Evolutionary conservation across 1,284 basidiomycete species (phyloP), one percentile per base, ranked within the genome.

Genomic region (Boletus semigastroideus): DNA sequence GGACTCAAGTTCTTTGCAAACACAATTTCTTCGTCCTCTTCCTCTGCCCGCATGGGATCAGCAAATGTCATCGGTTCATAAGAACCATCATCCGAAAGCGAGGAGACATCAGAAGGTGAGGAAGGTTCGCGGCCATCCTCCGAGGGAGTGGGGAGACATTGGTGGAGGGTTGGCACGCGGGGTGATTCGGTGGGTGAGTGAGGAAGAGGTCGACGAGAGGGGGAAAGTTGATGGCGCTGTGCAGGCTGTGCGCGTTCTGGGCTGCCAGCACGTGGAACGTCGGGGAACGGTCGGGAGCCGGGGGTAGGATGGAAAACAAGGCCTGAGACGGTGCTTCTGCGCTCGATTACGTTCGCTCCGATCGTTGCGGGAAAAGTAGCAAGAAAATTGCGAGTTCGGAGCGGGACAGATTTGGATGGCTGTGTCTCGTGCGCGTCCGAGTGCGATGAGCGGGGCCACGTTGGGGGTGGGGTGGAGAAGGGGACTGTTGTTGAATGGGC

Each of bases 321-420:
- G 6, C 63, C 65, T 1, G 68, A 69, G n/a, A 69, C 60, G 2
- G 64, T 69, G 49, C 58, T 65, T 44, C 65, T 59, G 42, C 62
- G 61, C 16, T 64, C 67, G 39, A 58, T 63, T 12, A 49, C 42
- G 48, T 51, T 52, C 7, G 41, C 5, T 37, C 52, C 52, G 48
- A 53, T 47, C 17, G 22, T 34, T 3, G 31, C 50, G 30, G 56
- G 42, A 17, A 51, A 50, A 28, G 49, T 3, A 4, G 53, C 19
- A 25, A 50, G 49, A 4, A 54, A 42, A 36, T 54, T 56, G 33
- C 54, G 56, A 48, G 57, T 58, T 60, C 58, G 57, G n/a, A 48
- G 50, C 9, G 67, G 57, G 16, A 48, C 43, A 27, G 53, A 46
- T 5, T 38, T 54, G 13, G 49, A 46, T 16, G 48, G 52, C 8